Evolutionary conservation across 1,139 yeast species (phyloP), one percentile per base, ranked within the genome.

Genomic region (Geotrichum cucujoidarum): DNA sequence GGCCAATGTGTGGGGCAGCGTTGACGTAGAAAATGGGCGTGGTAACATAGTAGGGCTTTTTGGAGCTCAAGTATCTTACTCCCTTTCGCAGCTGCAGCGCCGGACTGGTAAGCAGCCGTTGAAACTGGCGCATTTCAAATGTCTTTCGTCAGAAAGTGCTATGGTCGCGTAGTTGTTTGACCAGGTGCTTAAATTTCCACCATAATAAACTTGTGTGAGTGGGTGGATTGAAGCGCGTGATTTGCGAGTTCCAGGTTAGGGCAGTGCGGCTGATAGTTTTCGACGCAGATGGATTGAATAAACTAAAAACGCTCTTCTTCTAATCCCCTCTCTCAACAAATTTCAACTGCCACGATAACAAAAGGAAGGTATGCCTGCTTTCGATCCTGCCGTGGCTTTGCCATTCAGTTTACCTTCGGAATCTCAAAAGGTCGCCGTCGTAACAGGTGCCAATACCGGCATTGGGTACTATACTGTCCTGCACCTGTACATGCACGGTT

Each of bases 11-110:
- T 1, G 99, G 99, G 43, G 77, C 73, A 3, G 98, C 97, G 71
- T 94, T 92, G 53, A 95, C 97, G 63, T 92, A 92, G 68, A 90
- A 92, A 21, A 92, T 94, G 0, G 99, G 99, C 0, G 97, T 84
- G 0, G 97, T 88, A 13, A 87, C 73, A 60, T 81, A 87, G 49
- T 52, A 66, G 3, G 70, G 60, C 45, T 61, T 60, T 13, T 14
- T 18, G 10, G 36, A 16, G 27, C 27, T 24, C 21, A 17, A 17
- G 4, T n/a, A 38, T 10, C 27, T 24, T 10, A 24, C 27, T 6
- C 27, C 27, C 27, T 24, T 24, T n/a, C n/a, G n/a, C n/a, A n/a
- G n/a, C n/a, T n/a, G n/a, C 8, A 24, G 6, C 10, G 27, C 27
- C 10, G 6, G 27, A 10, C 27, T 24, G 27, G 10, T 6, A 10